Base-by-base conservation (phyloP, 106 monocot species). In the Xerophyta viscosa region DNA sequence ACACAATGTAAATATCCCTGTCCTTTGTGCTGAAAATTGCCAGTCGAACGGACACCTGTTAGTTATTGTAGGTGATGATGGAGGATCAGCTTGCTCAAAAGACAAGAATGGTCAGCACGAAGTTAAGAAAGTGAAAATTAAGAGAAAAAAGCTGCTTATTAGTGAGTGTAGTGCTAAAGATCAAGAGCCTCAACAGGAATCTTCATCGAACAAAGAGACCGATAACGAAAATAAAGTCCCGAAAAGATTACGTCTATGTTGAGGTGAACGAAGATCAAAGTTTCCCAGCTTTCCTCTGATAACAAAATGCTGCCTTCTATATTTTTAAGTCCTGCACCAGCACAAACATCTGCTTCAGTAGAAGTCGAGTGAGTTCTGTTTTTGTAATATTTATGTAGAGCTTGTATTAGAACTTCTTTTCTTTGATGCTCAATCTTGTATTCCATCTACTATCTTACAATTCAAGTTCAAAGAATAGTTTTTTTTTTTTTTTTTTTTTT, bases 211-310 rank as follows among this genome's bases (percentile, higher is more conserved):
- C n/a, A 24, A n/a, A 54, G 62, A 52, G 20, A 48, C 15, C 24
- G 33, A 49, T 2, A 20, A 53, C 17, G 48, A 54, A 65, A 60
- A 31, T 46, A 27, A 27, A 26, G 21, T 48, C 7, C 27, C 56
- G 0, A 41, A 21, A 72, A 72, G 48, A 41, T 57, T 50, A 41
- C 63, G 29, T 73, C 72, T 3, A 48, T 57, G 24, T 61, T 55
- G 61, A 69, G 39, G 31, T 82, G 59, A 71, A 77, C 68, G 39
- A 82, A 82, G 37, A 47, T 77, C 21, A 77, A 72, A 23, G 37
- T 72, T 8, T 58, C 65, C 22, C 72, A 73, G 17, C 69, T 67
- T 45, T 68, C 65, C 20, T 68, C 72, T 20, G 68, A 73, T 48
- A 39, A 24, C 7, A 65, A 76, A 25, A 59, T 65, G 20, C 54